Percentiles rank a stretch among this genome's conserved stretches.
These are phyloP conservation scores for Penicillium sp. DNA, from an alignment of 2,329 filamentous ascomycete genomes.

Conservation along the genomic window DNA sequence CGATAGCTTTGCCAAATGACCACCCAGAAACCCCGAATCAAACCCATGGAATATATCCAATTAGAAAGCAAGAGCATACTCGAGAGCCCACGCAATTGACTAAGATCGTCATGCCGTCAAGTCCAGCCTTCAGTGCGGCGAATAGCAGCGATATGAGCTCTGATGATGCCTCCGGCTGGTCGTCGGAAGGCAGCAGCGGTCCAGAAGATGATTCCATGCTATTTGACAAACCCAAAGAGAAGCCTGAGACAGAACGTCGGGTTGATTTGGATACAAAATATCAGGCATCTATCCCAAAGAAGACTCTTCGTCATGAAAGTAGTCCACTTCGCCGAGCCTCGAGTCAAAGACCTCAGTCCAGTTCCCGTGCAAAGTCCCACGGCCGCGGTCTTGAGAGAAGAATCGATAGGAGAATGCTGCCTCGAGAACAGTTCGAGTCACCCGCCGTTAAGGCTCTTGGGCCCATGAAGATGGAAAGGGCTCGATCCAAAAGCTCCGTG, in stretches of 20 bases:
- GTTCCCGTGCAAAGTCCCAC: conserved; percentile 2
- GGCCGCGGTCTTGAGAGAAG: conserved; percentile 12
- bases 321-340: conserved; percentile 17
- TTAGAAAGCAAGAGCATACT: background rate
- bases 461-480: background rate
- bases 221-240: conserved; percentile 29
- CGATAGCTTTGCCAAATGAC: background rate
- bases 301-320: conserved; percentile 22
- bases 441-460: background rate
- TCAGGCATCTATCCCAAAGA: conserved; percentile 5
- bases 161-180: conserved; percentile 6
- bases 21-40: background rate
- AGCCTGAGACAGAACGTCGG: conserved; percentile 31
- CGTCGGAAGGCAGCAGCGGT: conserved; percentile 25
- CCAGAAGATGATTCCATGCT: conserved; percentile 33
- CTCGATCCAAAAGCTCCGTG: background rate
- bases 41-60: background rate
- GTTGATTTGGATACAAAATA: conserved; percentile 25
- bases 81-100: background rate
- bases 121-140: background rate
- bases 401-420: conserved; percentile 1
- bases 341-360: background rate
- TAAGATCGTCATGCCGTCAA: background rate
- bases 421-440: conserved; percentile 8
- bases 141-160: background rate